Evolutionary conservation across 2,329 filamentous ascomycete species (phyloP), one percentile per base, ranked within the genome.

Genomic region (Chaetomiaceae sp.): DNA sequence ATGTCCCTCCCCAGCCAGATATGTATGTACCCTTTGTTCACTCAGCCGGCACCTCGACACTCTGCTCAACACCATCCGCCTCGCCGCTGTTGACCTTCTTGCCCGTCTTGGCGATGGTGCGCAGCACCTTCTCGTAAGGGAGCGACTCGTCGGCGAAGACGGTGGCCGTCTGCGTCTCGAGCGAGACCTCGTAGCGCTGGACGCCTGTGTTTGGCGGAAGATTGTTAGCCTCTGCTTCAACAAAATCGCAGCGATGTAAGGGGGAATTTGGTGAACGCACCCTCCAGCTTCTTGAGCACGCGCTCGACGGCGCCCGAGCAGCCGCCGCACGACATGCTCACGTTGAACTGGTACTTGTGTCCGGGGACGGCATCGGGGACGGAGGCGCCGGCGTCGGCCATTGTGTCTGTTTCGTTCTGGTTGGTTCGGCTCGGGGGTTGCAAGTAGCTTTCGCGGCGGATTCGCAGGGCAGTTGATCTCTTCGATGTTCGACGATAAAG

Each of bases 301-400:
- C 91, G 83, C 74, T 95, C 88, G 40, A 99, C 81, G 62, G 94
- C 94, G 66, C 91, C 91, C 42, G 91, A 96, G 85, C 94, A 99
- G 71, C 94, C 94, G 69, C 89, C 84, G 76, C 94, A 99, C 79
- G 79, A 88, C 94, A 99, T 99, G 73, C 77, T 80, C 71, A 97
- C 83, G 73, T 91, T 85, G 80, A 97, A 97, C 72, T 94, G 89
- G 87, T 97, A 97, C 63, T 84, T 89, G 78, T 96, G 90, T 64
- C 89, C 85, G 37, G 44, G 51, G 42, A 22, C 25, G 39, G 44
- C 34, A 52, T 51, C 53, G 37, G 44, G 37, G 27, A 19, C 36
- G 25, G 37, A 19, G 22, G 54, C 42, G 47, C 44, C 54, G 34
- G 51, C 34, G 56, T 59, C 53, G 38, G 53, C 48, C 48, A 55